phyloP scores from a whole-genome alignment of 352 stramenopile genomes.

The Phytophthora brassicae region DNA sequence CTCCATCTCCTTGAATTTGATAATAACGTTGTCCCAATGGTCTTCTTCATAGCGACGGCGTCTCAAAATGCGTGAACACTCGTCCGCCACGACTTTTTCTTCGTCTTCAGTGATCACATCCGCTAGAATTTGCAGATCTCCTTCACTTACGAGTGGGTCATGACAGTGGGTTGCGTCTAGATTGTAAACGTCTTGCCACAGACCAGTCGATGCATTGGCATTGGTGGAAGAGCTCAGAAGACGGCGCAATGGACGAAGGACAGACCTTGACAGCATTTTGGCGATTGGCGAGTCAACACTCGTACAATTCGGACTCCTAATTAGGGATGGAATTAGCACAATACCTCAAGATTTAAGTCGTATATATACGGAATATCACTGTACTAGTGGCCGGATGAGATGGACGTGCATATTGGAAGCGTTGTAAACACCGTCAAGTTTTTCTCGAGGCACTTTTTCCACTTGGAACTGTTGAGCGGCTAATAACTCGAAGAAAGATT shows the following conservation, averaged over 20 bases:
- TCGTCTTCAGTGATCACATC: constrained; percentile 79
- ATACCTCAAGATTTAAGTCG: neutral
- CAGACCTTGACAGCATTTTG: constrained; percentile 18
- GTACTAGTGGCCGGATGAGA: constrained; percentile 29
- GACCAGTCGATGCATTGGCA: neutral
- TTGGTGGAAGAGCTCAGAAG: constrained; percentile 21
- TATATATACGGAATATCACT: constrained; percentile 6
- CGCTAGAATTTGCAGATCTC: constrained; percentile 64
- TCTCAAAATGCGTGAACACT: constrained; percentile 62
- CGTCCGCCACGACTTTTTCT: constrained; percentile 67
- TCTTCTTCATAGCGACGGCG: constrained; percentile 78
- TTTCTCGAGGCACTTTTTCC: constrained; percentile 32
- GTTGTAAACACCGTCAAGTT: constrained; percentile 44
- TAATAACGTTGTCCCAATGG: constrained; percentile 85
- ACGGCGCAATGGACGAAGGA: constrained; percentile 9
- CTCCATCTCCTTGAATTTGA: constrained; percentile 91
- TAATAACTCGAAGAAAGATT: constrained; percentile 48
- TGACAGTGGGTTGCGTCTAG: constrained; percentile 61
- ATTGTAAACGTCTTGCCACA: constrained; percentile 43
- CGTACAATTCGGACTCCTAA: neutral
- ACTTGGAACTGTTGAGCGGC: constrained; percentile 31
- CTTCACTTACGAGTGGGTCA: constrained; percentile 56
- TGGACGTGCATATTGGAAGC: constrained; percentile 49
- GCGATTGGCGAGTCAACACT: constrained; percentile 11
- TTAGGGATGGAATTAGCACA: too few species aligned